Conservation (phyloP, 208 protist genomes). For the Jaenimonas drosophilae region DNA sequence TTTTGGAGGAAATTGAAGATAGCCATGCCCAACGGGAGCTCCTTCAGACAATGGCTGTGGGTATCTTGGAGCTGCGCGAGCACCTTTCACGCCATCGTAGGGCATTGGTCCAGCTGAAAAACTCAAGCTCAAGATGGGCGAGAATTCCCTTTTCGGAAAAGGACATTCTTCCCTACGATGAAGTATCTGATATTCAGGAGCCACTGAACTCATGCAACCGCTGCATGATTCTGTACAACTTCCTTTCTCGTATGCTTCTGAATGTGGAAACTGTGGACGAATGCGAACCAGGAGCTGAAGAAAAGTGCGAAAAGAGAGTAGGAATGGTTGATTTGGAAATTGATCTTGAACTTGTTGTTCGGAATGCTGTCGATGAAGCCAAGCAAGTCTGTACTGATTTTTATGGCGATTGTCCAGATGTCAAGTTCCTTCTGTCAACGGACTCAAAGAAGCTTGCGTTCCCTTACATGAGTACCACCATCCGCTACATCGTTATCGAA, state of each 20-base stretch:
- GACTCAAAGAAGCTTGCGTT: constrained; percentile 62
- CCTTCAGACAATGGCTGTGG: constrained; percentile 64
- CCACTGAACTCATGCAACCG: constrained; percentile 58
- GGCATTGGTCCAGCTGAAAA: constrained; percentile 45
- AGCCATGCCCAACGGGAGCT: constrained; percentile 50
- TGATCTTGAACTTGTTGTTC: constrained; percentile 77
- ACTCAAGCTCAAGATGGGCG: constrained; percentile 16
- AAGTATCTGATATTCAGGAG: constrained; percentile 45
- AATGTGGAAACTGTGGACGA: constrained; percentile 19
- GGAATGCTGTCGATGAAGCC: constrained; percentile 77
- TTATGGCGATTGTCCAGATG: constrained; percentile 87
- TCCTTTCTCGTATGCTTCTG: constrained; percentile 72
- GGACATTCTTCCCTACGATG: constrained; percentile 42
- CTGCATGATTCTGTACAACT: constrained; percentile 79
- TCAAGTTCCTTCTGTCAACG: constrained; percentile 63
- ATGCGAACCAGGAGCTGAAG: constrained; percentile 3
- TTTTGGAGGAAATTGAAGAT: constrained; percentile 69
- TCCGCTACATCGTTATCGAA: constrained; percentile 93
- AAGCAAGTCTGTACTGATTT: constrained; percentile 82
- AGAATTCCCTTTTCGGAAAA: constrained; percentile 20
- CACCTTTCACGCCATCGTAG: constrained; percentile 45
- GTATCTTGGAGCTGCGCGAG: constrained; percentile 80
- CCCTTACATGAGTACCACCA: constrained; percentile 90
- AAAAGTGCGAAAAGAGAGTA: constrained; percentile 27
- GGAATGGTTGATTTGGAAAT: constrained; percentile 83